Evolutionary conservation across 163 green algal genomes (phyloP).

Genomic region (Picocystis sp.): DNA sequence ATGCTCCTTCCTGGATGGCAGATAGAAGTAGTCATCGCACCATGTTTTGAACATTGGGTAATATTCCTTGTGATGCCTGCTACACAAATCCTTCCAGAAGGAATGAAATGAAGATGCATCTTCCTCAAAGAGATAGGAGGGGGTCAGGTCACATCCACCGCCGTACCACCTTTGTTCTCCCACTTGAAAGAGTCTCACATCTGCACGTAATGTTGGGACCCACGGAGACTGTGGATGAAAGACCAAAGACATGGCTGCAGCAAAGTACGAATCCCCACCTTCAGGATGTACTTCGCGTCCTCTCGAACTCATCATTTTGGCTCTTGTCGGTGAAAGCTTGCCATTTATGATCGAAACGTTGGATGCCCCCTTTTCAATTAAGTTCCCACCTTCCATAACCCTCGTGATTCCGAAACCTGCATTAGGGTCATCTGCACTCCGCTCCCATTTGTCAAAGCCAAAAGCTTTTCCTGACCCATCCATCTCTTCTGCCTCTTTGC

Average conservation of each 20-base stretch:
- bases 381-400: slow-evolving; percentile 69
- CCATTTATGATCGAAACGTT: slow-evolving; percentile 76
- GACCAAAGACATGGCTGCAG: slow-evolving; percentile 80
- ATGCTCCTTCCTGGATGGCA: slow-evolving; percentile 80
- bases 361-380: slow-evolving; percentile 81
- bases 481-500: slow-evolving; percentile 24
- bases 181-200: slow-evolving; percentile 82
- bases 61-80: slow-evolving; percentile 15
- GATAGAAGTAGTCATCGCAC: slow-evolving; percentile 97
- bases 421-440: neutral
- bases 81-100: slow-evolving; percentile 54
- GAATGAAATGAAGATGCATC: slow-evolving; percentile 66
- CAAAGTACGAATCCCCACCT: slow-evolving; percentile 60
- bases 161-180: neutral
- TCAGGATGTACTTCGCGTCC: slow-evolving; percentile 19
- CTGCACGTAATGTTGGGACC: slow-evolving; percentile 82
- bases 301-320: slow-evolving; percentile 62
- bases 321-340: slow-evolving; percentile 35
- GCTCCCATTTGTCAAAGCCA: no score
- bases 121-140: slow-evolving; percentile 64
- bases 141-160: slow-evolving; percentile 64
- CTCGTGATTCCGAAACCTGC: slow-evolving; percentile 74
- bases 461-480: slow-evolving; percentile 22
- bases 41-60: slow-evolving; percentile 68
- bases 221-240: slow-evolving; percentile 73